Percentiles rank a stretch among this genome's conserved stretches.
Conservation (phyloP, 2,329 filamentous ascomycete genomes). For the Beauveria australis region DNA sequence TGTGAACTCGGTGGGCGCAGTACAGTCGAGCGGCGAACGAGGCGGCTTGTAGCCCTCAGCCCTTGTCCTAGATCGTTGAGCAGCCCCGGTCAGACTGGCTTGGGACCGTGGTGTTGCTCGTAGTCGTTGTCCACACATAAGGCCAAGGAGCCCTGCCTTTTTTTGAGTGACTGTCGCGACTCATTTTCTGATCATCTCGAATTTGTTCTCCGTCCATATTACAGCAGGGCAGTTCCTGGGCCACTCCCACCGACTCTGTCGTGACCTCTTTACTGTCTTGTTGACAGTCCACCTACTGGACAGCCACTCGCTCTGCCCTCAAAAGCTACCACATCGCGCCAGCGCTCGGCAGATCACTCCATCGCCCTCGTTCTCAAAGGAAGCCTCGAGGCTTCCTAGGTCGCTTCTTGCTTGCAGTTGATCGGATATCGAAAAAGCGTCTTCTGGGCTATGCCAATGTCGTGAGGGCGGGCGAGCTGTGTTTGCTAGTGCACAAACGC, state of each 20-base stretch:
- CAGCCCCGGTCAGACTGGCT: slow-evolving; percentile 8
- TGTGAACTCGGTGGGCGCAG: neutral
- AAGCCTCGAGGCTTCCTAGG: neutral
- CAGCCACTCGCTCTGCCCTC: neutral
- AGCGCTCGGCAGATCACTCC: neutral
- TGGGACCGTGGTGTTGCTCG: neutral
- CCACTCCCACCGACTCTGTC: neutral
- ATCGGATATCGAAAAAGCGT: neutral
- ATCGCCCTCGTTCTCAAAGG: neutral
- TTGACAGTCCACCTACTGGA: neutral
- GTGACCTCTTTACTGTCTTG: neutral
- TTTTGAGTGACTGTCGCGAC: neutral
- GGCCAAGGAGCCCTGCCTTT: slow-evolving; percentile 2
- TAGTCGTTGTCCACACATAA: slow-evolving; percentile 5
- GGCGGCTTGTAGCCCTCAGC: slow-evolving; percentile 2
- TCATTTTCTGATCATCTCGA: neutral
- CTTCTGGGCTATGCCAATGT: neutral
- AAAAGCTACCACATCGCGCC: neutral
- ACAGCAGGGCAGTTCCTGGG: neutral
- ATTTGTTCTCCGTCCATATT: neutral
- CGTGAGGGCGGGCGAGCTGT: neutral
- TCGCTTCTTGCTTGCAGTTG: neutral
- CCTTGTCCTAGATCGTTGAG: slow-evolving; percentile 9
- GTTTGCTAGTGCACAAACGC: slow-evolving; percentile 5
- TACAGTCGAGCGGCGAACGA: neutral